phyloP scores from a whole-genome alignment of 768 basidiomycete genomes.

The Leccinum sublutescens region DNA sequence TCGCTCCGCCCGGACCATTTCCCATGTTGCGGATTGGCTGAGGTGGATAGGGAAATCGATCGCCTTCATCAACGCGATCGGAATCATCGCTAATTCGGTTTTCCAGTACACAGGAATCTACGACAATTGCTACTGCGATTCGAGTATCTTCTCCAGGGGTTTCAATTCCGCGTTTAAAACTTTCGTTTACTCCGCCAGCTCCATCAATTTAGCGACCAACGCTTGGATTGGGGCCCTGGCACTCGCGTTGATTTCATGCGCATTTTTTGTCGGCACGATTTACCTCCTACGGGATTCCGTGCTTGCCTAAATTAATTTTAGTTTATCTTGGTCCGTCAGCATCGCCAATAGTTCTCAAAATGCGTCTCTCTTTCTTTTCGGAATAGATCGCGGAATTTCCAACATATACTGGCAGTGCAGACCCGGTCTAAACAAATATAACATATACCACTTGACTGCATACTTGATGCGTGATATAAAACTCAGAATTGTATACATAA shows the following conservation, averaged over 20 bases:
- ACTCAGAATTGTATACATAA: no score
- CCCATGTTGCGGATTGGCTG: no score
- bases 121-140: slow-evolving; percentile 30
- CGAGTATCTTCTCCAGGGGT: slow-evolving; percentile 23
- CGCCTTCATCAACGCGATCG: slow-evolving; percentile 28
- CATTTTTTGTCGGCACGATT: neutral
- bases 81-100: slow-evolving; percentile 25
- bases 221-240: neutral
- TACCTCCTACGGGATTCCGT: neutral
- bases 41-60: slow-evolving; percentile 26
- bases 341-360: no score
- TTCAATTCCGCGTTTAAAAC: slow-evolving; percentile 28
- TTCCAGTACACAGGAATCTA: slow-evolving; percentile 30
- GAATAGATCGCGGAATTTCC: no score
- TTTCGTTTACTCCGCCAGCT: slow-evolving; percentile 3
- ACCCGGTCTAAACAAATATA: no score
- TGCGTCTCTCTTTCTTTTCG: no score
- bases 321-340: no score
- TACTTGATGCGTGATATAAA: no score
- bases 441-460: no score
- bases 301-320: neutral
- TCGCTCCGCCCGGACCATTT: no score
- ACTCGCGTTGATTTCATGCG: neutral
- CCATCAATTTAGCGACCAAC: slow-evolving; percentile 1
- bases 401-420: no score